Percentiles rank a stretch among this genome's conserved stretches.
Conservation (phyloP, 106 monocot genomes). For the Dendrobium nobile region DNA sequence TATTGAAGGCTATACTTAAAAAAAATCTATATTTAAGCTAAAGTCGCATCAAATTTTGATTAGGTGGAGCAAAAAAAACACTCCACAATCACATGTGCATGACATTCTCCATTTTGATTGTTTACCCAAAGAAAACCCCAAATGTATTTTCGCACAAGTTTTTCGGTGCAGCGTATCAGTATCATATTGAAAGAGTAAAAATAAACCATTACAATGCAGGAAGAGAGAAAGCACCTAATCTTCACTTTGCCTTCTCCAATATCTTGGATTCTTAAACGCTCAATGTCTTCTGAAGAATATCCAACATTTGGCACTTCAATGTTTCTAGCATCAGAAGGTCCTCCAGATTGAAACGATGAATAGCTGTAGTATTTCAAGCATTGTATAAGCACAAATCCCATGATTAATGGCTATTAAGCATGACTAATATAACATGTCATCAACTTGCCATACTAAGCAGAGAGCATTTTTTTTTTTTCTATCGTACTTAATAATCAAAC, state of each 20-base stretch:
- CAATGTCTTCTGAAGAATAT: slow-evolving; percentile 65
- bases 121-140: no score
- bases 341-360: slow-evolving; percentile 15
- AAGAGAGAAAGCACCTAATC: slow-evolving; percentile 59
- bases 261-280: slow-evolving; percentile 69
- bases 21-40: no score
- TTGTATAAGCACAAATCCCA: not conserved
- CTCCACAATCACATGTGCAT: no score
- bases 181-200: no score
- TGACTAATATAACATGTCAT: not conserved
- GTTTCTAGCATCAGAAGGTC: slow-evolving; percentile 23
- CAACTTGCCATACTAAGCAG: no score
- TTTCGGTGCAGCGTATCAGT: no score
- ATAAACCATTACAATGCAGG: not conserved
- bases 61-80: no score
- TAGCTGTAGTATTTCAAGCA: slow-evolving; percentile 42
- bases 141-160: no score
- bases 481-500: no score
- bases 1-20: not conserved
- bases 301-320: slow-evolving; percentile 26
- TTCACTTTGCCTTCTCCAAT: slow-evolving; percentile 94
- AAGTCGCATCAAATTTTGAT: no score
- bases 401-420: not conserved
- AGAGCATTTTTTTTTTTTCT: no score
- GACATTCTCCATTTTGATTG: no score